Percentiles rank a stretch among this genome's conserved stretches.
Evolutionary conservation across 768 basidiomycete genomes (phyloP).

Genomic region (Hericium erinaceus): DNA sequence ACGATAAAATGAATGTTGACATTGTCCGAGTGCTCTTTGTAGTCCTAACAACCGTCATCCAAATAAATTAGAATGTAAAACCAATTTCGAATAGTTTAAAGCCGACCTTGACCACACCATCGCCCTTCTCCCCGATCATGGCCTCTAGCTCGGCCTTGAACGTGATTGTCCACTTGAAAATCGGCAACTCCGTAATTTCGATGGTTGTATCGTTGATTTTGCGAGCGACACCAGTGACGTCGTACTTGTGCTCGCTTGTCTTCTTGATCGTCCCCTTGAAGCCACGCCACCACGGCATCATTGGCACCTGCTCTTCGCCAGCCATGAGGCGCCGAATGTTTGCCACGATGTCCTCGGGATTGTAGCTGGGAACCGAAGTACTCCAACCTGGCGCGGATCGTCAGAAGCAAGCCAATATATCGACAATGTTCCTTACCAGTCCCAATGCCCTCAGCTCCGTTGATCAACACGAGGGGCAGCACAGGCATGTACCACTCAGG

Average conservation of each 20-base stretch:
- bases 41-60: constrained; percentile 52
- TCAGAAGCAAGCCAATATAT: neutral
- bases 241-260: constrained; percentile 77
- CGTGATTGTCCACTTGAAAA: constrained; percentile 88
- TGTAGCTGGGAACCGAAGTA: constrained; percentile 85
- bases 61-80: neutral
- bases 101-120: constrained; percentile 69
- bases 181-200: constrained; percentile 91
- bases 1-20: constrained; percentile 84
- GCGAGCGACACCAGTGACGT: constrained; percentile 60
- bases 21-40: constrained; percentile 94
- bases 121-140: constrained; percentile 83
- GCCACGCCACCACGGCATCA: constrained; percentile 97
- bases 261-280: constrained; percentile 84
- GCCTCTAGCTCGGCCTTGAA: constrained; percentile 89
- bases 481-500: constrained; percentile 93
- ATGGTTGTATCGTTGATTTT: constrained; percentile 85
- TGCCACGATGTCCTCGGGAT: constrained; percentile 81
- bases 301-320: constrained; percentile 71
- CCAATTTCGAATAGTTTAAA: neutral
- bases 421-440: constrained; percentile 47
- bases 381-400: constrained; percentile 71
- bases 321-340: constrained; percentile 85
- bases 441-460: constrained; percentile 96
- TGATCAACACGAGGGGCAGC: constrained; percentile 81